Percentiles rank a stretch among this genome's conserved stretches.
Conservation (phyloP, 192 early-diverging fungal species). For the Coemansia sp. region DNA sequence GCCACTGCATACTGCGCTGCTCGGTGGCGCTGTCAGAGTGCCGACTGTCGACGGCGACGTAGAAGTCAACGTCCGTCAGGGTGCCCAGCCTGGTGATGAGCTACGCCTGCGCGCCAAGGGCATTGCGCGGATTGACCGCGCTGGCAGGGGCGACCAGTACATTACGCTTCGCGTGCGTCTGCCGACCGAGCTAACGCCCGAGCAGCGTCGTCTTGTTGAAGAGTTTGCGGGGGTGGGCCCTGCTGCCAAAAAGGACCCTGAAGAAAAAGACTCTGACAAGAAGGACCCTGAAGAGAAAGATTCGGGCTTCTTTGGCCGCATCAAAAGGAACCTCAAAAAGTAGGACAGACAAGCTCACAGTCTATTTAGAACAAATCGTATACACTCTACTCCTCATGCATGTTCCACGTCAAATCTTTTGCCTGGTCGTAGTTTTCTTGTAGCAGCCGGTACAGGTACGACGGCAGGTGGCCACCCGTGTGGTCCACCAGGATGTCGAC, state of each 20-base stretch:
- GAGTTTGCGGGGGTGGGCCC: constrained; percentile 49
- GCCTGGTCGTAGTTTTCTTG: constrained; percentile 57
- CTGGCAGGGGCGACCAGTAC: constrained; percentile 82
- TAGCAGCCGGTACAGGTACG: constrained; percentile 77
- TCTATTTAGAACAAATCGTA: background rate
- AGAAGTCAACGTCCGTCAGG: constrained; percentile 79
- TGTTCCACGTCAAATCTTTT: constrained; percentile 42
- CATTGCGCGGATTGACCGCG: constrained; percentile 57
- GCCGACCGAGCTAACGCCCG: constrained; percentile 56
- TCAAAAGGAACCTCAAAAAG: constrained; percentile 58
- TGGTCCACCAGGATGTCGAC: constrained; percentile 90
- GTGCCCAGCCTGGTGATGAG: constrained; percentile 87
- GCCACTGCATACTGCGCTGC: constrained; percentile 80
- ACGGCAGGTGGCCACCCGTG: constrained; percentile 72
- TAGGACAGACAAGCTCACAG: no score
- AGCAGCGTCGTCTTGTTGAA: constrained; percentile 61
- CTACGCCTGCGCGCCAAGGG: constrained; percentile 78
- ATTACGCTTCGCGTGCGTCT: constrained; percentile 81
- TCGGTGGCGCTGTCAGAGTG: constrained; percentile 83
- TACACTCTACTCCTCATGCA: constrained; percentile 29
- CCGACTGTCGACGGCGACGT: constrained; percentile 96
- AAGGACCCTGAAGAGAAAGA: background rate
- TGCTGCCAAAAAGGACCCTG: no score
- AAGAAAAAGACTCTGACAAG: background rate
- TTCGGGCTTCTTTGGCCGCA: constrained; percentile 51